Evolutionary conservation across 371 early-diverging fungal genomes (phyloP).

Genomic region (Mucor indicus): DNA sequence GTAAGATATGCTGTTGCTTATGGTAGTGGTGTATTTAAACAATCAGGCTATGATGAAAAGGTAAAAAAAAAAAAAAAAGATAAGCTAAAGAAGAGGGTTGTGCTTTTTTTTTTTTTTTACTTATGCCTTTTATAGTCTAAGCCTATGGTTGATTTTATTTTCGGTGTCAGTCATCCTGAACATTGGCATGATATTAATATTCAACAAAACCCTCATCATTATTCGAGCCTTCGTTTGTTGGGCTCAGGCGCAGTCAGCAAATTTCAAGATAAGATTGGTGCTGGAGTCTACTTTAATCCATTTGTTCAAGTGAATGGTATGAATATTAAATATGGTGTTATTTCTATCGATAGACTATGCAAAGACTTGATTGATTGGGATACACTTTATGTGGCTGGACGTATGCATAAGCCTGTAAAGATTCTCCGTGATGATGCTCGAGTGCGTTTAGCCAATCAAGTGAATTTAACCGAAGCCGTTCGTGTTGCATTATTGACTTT

Average conservation of each 20-base stretch:
- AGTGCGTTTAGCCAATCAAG: conserved; percentile 80
- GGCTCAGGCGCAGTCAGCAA: conserved; percentile 72
- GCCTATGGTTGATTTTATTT: conserved; percentile 92
- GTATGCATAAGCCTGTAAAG: conserved; percentile 96
- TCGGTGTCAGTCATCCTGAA: conserved; percentile 93
- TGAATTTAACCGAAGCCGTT: conserved; percentile 85
- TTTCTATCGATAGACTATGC: conserved; percentile 82
- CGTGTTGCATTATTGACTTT: conserved; percentile 82
- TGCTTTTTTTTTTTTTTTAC: too few species aligned
- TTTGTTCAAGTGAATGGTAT: conserved; percentile 82
- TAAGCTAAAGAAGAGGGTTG: background rate
- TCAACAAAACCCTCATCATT: conserved; percentile 86
- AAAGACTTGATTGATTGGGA: conserved; percentile 93
- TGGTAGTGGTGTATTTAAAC: conserved; percentile 92
- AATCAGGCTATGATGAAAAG: conserved; percentile 75
- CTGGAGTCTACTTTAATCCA: conserved; percentile 95
- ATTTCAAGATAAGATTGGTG: conserved; percentile 85
- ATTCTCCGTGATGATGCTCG: conserved; percentile 87
- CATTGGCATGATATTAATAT: conserved; percentile 97
- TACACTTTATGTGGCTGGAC: conserved; percentile 91
- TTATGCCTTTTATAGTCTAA: conserved; percentile 32
- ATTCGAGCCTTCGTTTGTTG: conserved; percentile 70
- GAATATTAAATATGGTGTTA: conserved; percentile 94
- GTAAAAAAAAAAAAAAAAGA: conserved; percentile 26
- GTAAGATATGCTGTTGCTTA: conserved; percentile 91